Evolutionary conservation across 805 yeast genomes (phyloP).

Genomic region (Yarrowia porcina): DNA sequence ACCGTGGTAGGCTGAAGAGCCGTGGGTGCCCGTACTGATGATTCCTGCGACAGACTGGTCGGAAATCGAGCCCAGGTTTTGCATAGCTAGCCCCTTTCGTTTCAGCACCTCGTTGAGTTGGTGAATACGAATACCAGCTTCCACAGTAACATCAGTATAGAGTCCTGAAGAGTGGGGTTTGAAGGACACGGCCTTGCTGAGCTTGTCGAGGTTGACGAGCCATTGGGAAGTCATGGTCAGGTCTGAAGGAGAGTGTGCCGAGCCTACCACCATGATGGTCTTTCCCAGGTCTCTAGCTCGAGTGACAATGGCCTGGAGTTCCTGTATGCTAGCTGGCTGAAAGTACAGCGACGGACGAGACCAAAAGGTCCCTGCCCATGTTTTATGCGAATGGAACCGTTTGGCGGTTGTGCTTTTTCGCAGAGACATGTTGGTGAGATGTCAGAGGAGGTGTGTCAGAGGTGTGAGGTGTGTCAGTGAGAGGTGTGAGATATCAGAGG

Average conservation of each 20-base stretch:
- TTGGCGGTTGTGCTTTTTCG: slow-evolving; percentile 19
- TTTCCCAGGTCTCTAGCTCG: slow-evolving; percentile 57
- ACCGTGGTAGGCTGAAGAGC: slow-evolving; percentile 91
- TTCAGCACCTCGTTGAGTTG: slow-evolving; percentile 69
- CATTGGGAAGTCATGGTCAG: slow-evolving; percentile 84
- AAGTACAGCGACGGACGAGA: slow-evolving; percentile 74
- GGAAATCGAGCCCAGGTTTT: slow-evolving; percentile 88
- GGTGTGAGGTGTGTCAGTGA: not conserved
- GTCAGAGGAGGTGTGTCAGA: too few relatives aligned
- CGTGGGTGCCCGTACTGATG: slow-evolving; percentile 95
- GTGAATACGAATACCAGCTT: slow-evolving; percentile 81
- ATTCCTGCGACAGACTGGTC: slow-evolving; percentile 96
- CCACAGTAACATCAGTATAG: slow-evolving; percentile 87
- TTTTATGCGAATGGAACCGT: slow-evolving; percentile 43
- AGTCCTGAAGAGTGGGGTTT: slow-evolving; percentile 32
- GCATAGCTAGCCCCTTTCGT: slow-evolving; percentile 68
- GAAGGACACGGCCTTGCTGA: slow-evolving; percentile 50
- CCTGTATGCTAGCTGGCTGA: slow-evolving; percentile 71
- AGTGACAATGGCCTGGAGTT: slow-evolving; percentile 62
- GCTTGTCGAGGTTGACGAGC: slow-evolving; percentile 80
- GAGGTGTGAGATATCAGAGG: not conserved
- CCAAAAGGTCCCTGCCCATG: slow-evolving; percentile 90
- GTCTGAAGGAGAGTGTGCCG: slow-evolving; percentile 94
- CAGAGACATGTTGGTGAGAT: not conserved
- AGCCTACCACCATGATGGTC: slow-evolving; percentile 80